Base-by-base conservation (phyloP, 2,329 filamentous ascomycete species). In the Sordariomycetes sp. region DNA sequence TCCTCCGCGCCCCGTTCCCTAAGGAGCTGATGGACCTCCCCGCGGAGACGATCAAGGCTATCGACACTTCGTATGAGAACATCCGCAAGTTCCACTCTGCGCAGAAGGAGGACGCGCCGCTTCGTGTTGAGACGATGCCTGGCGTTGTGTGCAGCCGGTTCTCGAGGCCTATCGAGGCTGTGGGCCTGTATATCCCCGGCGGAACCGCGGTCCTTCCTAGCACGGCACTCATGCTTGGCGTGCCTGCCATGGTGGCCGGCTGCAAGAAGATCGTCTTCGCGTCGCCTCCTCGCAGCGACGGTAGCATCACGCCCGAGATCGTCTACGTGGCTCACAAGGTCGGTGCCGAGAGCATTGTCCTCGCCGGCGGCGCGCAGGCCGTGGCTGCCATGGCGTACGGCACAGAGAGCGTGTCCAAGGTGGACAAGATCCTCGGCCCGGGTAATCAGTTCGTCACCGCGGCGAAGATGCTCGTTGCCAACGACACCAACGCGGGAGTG, bases 361-460 rank as follows among this genome's bases (percentile, higher is more conserved):
- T 99, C 28, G 94, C 94, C 12, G 94, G 94, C 60, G 94, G 94
- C 61, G 94, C 92, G 0, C 94, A 99, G 74, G 94, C 94, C 51
- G 85, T 99, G 42, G 94, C 92, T 22, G 94, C 94, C 53, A 87
- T 99, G 86, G 94, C 94, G 2, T 99, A 99, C 72, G 94, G 94
- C 53, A 99, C 94, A 0, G 87, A 96, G 72, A 92, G 85, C 64
- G 84, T 99, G 55, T 89, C 78, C 70, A 99, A 99, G 76, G 94
- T 99, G 8, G 94, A 99, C 78, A 99, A 99, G 81, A 96, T 99
- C 64, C 82, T 97, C 13, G 94, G 94, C 0, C 94, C 94, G 2
- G 94, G 94, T 39, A 99, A 99, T 73, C 94, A 97, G 71, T 99
- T 97, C 67, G 94, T 99, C 48, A 99, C 94, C 0, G 94, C 94